phyloP scores from a whole-genome alignment of 169 alveolate genomes.

The Ichthyophthirius multifiliis region DNA sequence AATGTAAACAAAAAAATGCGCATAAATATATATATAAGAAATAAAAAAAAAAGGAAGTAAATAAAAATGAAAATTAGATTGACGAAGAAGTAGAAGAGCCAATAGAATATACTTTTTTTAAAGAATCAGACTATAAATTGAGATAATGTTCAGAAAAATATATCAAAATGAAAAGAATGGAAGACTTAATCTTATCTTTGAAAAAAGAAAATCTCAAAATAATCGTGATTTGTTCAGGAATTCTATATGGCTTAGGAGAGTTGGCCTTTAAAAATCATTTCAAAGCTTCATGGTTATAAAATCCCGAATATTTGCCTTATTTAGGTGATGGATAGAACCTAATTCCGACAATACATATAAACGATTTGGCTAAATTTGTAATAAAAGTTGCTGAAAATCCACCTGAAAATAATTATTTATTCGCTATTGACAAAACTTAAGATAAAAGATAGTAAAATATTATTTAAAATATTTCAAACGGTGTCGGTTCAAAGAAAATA shows the following conservation, averaged over 20 bases:
- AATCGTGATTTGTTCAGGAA: constrained; percentile 85
- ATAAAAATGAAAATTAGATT: neutral
- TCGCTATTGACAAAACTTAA: constrained; percentile 83
- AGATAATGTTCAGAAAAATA: constrained; percentile 62
- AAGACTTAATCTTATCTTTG: constrained; percentile 79
- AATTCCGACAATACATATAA: constrained; percentile 87
- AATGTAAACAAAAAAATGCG: neutral
- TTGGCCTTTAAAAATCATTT: constrained; percentile 68
- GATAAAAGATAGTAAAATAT: constrained; percentile 70
- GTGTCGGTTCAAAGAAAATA: constrained; percentile 80
- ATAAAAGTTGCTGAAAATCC: constrained; percentile 68
- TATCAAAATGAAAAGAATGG: constrained; percentile 77
- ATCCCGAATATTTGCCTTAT: constrained; percentile 55
- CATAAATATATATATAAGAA: neutral
- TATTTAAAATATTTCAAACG: constrained; percentile 74
- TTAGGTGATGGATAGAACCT: constrained; percentile 80
- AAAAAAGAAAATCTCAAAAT: constrained; percentile 75
- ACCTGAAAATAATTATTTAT: constrained; percentile 75
- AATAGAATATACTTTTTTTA: constrained; percentile 28
- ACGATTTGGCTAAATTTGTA: constrained; percentile 79
- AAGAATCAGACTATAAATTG: constrained; percentile 53
- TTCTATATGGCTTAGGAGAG: constrained; percentile 90
- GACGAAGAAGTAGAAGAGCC: constrained; percentile 24
- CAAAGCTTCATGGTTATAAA: constrained; percentile 78
- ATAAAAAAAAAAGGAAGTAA: neutral